Evolutionary conservation across 2,329 filamentous ascomycete species (phyloP).

Genomic region (Sclerotinia glacialis): DNA sequence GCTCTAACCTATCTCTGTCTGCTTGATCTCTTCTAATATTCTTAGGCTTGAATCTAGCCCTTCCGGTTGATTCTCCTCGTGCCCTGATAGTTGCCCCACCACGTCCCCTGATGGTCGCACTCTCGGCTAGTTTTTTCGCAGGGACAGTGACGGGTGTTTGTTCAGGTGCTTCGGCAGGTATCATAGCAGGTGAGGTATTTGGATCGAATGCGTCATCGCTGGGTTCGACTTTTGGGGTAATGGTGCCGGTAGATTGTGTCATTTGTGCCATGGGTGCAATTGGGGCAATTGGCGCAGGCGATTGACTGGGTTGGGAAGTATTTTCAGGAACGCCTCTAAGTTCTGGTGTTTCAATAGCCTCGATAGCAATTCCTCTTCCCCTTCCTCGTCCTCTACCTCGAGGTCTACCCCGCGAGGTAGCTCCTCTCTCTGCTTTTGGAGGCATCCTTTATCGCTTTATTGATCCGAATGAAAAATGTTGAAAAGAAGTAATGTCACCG

Average conservation of each 20-base stretch:
- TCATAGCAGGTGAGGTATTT: conserved; percentile 34
- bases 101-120: conserved; percentile 3
- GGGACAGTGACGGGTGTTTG: conserved; percentile 36
- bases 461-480: not conserved
- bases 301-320: not conserved
- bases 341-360: conserved; percentile 20
- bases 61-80: conserved; percentile 26
- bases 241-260: not conserved
- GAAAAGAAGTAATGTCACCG: not conserved
- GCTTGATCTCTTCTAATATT: conserved; percentile 33
- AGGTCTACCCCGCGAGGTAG: conserved; percentile 21
- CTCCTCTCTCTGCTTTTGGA: conserved; percentile 32
- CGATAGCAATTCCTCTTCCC: conserved; percentile 26
- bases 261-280: not conserved
- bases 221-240: conserved; percentile 24
- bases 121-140: conserved; percentile 24
- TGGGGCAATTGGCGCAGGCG: conserved; percentile 8
- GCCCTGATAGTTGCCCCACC: conserved; percentile 19
- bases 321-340: not conserved
- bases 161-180: conserved; percentile 35
- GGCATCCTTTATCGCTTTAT: conserved; percentile 28
- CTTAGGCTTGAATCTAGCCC: conserved; percentile 39
- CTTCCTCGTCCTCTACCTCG: conserved; percentile 33
- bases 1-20: conserved; percentile 32
- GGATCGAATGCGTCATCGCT: conserved; percentile 30